phyloP scores from a whole-genome alignment of 805 yeast species.

The Priceomyces castillae region DNA sequence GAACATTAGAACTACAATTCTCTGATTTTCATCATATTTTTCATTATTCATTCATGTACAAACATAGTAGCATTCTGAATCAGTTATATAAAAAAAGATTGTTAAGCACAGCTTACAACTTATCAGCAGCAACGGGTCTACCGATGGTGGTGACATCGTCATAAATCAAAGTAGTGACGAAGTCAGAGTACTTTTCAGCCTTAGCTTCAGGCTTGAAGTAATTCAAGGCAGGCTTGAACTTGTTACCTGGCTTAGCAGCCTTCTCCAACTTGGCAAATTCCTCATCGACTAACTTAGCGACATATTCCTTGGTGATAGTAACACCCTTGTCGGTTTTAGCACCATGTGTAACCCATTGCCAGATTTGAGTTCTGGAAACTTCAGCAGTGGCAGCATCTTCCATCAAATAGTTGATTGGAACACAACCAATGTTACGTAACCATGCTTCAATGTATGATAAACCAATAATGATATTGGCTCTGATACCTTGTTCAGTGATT shows the following conservation, averaged over 20 bases:
- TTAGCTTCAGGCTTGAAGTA: slow-evolving; percentile 71
- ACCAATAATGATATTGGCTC: slow-evolving; percentile 72
- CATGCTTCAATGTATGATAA: slow-evolving; percentile 81
- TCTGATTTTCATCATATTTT: not conserved
- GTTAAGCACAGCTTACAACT: slow-evolving; percentile 25
- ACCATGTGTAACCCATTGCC: slow-evolving; percentile 80
- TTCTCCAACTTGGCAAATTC: slow-evolving; percentile 54
- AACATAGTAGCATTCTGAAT: not conserved
- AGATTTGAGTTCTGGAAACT: slow-evolving; percentile 77
- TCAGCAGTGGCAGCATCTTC: slow-evolving; percentile 92
- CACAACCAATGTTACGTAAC: slow-evolving; percentile 82
- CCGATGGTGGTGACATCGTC: slow-evolving; percentile 64
- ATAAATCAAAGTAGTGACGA: slow-evolving; percentile 72
- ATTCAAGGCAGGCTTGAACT: slow-evolving; percentile 65
- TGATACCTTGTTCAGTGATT: slow-evolving; percentile 68
- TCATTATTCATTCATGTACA: slow-evolving; percentile 5
- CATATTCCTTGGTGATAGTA: slow-evolving; percentile 57
- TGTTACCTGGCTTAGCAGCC: slow-evolving; percentile 56
- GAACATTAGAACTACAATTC: too few relatives aligned
- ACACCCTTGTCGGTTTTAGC: slow-evolving; percentile 58
- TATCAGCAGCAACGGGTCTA: slow-evolving; percentile 41
- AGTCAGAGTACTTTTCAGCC: slow-evolving; percentile 71
- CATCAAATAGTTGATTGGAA: slow-evolving; percentile 81
- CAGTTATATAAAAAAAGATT: not conserved
- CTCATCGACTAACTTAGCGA: slow-evolving; percentile 54